Conservation (phyloP, 2,329 filamentous ascomycete genomes). For the Peltaster fructicola region DNA sequence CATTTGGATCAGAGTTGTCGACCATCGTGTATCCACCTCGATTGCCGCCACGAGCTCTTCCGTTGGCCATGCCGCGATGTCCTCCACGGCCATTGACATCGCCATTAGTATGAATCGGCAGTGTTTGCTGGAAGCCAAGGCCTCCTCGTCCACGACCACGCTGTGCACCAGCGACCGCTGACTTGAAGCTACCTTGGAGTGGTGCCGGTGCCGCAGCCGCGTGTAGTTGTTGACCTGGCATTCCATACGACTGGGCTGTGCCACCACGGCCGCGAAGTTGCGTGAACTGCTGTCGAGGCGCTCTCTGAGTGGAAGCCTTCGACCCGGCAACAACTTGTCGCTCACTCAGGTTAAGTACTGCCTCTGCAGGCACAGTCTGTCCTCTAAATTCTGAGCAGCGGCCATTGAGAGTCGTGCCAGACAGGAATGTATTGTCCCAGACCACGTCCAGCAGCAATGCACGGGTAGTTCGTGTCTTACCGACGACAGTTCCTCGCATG, state of each 20-base stretch:
- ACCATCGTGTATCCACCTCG: slow-evolving; percentile 27
- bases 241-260: slow-evolving; percentile 36
- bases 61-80: slow-evolving; percentile 3
- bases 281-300: slow-evolving; percentile 10
- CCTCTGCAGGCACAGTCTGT: slow-evolving; percentile 74
- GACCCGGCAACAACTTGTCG: slow-evolving; percentile 56
- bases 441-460: slow-evolving; percentile 75
- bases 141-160: slow-evolving; percentile 14
- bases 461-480: slow-evolving; percentile 73
- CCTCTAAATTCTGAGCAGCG: slow-evolving; percentile 87
- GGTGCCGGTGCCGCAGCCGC: slow-evolving; percentile 38
- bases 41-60: slow-evolving; percentile 15
- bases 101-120: slow-evolving; percentile 21
- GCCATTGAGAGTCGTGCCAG: slow-evolving; percentile 76
- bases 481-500: slow-evolving; percentile 81
- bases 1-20: slow-evolving; percentile 33
- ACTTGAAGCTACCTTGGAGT: slow-evolving; percentile 40
- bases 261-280: slow-evolving; percentile 21
- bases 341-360: slow-evolving; percentile 72
- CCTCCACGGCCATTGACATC: slow-evolving; percentile 13
- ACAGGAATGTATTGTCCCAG: slow-evolving; percentile 94
- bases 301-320: slow-evolving; percentile 16
- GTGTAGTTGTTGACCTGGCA: slow-evolving; percentile 41
- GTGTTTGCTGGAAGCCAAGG: slow-evolving; percentile 15
- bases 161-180: slow-evolving; percentile 33